phyloP scores from a whole-genome alignment of 768 basidiomycete species.

The Brasilioporus rufonigricans region DNA sequence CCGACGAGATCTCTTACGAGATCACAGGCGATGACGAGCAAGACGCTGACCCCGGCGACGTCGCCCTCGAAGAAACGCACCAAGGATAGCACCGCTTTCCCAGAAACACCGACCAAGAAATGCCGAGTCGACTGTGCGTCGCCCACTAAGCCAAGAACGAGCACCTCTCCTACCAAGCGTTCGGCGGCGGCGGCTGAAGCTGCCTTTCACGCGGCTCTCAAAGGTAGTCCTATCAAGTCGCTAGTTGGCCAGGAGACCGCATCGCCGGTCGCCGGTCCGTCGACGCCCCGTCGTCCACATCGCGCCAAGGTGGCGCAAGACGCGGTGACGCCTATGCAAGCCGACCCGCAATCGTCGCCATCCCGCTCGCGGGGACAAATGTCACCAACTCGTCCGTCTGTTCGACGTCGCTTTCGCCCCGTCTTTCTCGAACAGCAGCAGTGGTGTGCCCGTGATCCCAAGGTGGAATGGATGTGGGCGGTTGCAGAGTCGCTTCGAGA shows the following conservation, averaged over 20 bases:
- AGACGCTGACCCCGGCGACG: too few species aligned
- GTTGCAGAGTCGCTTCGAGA: too few species aligned
- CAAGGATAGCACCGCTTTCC: constrained; percentile 32
- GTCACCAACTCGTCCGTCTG: too few species aligned
- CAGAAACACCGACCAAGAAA: constrained; percentile 44
- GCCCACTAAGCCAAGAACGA: constrained; percentile 13
- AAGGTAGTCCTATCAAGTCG: constrained; percentile 4
- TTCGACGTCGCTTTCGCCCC: not conserved
- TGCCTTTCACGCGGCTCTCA: constrained; percentile 22
- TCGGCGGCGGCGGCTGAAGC: not conserved
- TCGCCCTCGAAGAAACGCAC: too few species aligned
- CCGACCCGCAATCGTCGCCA: constrained; percentile 21
- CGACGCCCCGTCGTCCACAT: too few species aligned
- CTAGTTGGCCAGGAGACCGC: not conserved
- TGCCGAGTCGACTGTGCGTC: constrained; percentile 28
- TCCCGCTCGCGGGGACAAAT: constrained; percentile 4
- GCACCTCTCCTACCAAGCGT: constrained; percentile 10
- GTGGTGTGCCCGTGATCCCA: constrained; percentile 44
- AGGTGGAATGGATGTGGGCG: constrained; percentile 27
- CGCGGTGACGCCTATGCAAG: constrained; percentile 5
- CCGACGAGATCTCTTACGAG: constrained; percentile 18
- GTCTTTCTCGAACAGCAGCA: constrained; percentile 27
- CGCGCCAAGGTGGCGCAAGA: constrained; percentile 3
- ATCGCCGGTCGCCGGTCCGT: too few species aligned
- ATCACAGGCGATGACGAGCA: too few species aligned